Conservation (phyloP, 2,329 filamentous ascomycete genomes). For the Boeremia exigua region DNA sequence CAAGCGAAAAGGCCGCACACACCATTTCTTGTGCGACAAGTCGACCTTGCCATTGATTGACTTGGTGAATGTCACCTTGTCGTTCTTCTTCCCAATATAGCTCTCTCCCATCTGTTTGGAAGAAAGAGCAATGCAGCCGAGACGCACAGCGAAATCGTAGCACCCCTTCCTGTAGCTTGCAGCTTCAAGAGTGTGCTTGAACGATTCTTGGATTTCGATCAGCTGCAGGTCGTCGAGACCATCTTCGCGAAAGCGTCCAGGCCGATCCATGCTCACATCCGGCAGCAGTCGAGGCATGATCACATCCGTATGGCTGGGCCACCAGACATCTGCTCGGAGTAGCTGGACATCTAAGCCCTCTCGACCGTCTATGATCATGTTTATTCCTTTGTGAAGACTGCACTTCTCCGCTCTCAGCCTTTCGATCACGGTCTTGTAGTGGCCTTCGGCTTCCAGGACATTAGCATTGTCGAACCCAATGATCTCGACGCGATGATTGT, state of each 20-base stretch:
- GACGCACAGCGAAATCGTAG: conserved; percentile 37
- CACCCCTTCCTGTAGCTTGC: conserved; percentile 30
- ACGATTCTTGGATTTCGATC: conserved; percentile 21
- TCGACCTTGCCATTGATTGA: conserved; percentile 18
- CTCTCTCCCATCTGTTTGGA: conserved; percentile 18
- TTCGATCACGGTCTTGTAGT: conserved; percentile 29
- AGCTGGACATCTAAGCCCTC: conserved; percentile 33
- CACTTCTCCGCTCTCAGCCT: conserved; percentile 24
- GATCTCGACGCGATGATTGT: conserved; percentile 27
- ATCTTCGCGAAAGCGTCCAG: conserved; percentile 31
- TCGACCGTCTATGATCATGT: conserved; percentile 35
- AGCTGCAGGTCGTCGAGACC: conserved; percentile 20
- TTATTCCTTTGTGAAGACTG: conserved; percentile 16
- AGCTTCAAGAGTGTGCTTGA: conserved; percentile 29
- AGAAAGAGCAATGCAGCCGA: conserved; percentile 34
- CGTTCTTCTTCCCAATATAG: conserved; percentile 21
- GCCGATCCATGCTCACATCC: conserved; percentile 25
- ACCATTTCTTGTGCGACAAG: conserved; percentile 35
- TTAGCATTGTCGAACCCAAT: conserved; percentile 18
- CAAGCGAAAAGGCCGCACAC: not conserved
- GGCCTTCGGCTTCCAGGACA: conserved; percentile 29
- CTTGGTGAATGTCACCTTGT: conserved; percentile 23
- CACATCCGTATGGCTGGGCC: conserved; percentile 27
- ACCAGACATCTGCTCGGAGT: conserved; percentile 30
- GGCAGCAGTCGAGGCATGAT: conserved; percentile 31